Evolutionary conservation across 768 basidiomycete genomes (phyloP).

Genomic region (Kwoniella sp.): DNA sequence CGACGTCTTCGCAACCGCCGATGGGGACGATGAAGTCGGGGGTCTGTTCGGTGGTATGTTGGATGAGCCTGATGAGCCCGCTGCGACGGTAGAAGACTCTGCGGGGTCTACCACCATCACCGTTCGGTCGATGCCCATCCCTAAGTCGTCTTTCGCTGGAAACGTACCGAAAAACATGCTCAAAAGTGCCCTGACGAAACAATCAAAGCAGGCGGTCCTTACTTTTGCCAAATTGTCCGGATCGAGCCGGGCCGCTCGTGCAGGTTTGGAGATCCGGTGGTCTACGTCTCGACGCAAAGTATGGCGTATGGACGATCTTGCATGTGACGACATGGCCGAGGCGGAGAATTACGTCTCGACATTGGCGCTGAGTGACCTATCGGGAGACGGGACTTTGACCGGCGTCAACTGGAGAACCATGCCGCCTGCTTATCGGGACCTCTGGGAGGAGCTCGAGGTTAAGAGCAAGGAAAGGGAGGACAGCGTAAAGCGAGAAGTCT

Average conservation of each 20-base stretch:
- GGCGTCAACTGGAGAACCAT: constrained; percentile 66
- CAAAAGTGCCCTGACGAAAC: constrained; percentile 51
- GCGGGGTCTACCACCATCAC: constrained; percentile 54
- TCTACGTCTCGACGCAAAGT: constrained; percentile 55
- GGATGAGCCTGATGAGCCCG: constrained; percentile 54
- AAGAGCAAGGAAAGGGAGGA: constrained; percentile 63
- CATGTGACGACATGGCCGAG: constrained; percentile 70
- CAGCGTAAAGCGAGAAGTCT: constrained; percentile 61
- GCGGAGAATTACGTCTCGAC: constrained; percentile 88
- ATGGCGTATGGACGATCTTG: constrained; percentile 80
- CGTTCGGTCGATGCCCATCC: constrained; percentile 66
- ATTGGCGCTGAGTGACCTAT: constrained; percentile 73
- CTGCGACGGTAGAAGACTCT: background rate
- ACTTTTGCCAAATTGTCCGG: constrained; percentile 65
- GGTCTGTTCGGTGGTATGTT: constrained; percentile 71
- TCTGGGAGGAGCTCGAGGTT: constrained; percentile 85
- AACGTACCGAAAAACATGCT: constrained; percentile 73
- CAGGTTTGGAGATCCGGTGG: constrained; percentile 70
- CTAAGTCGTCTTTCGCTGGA: constrained; percentile 67
- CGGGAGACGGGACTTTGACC: constrained; percentile 33
- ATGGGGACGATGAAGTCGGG: constrained; percentile 32
- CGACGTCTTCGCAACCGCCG: constrained; percentile 3
- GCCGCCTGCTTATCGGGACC: constrained; percentile 75
- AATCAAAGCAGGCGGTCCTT: constrained; percentile 63
- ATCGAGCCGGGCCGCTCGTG: constrained; percentile 68